phyloP scores from a whole-genome alignment of 306 rosid species.

The Dalbergia oliveri region DNA sequence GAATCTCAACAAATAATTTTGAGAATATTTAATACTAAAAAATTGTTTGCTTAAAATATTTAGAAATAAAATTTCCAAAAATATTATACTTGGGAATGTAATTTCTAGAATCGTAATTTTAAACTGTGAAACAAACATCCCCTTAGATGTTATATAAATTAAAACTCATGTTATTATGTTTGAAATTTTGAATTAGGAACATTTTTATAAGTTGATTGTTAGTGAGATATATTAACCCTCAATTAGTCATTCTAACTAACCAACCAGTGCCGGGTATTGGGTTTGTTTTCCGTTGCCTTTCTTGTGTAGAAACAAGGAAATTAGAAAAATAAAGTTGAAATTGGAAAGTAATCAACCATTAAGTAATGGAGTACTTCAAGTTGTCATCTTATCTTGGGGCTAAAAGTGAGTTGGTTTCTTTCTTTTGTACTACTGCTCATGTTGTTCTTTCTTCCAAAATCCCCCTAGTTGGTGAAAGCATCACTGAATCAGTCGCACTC shows the following conservation, averaged over 20 bases:
- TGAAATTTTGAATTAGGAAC: too few species aligned
- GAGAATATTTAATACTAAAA: too few species aligned
- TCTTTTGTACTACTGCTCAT: conserved; percentile 27
- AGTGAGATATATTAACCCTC: too few species aligned
- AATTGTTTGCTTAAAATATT: too few species aligned
- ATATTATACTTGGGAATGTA: too few species aligned
- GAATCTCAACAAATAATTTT: too few species aligned
- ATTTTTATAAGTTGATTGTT: too few species aligned
- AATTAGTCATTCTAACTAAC: not conserved
- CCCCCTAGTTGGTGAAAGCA: conserved; percentile 39
- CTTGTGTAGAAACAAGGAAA: not conserved
- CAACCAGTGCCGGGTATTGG: not conserved
- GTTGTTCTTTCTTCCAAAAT: not conserved
- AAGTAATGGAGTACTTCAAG: conserved; percentile 36
- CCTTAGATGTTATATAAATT: too few species aligned
- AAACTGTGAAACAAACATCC: too few species aligned
- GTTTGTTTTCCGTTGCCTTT: not conserved
- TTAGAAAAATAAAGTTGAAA: conserved; percentile 22
- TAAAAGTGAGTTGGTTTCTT: conserved; percentile 43
- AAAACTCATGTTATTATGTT: too few species aligned
- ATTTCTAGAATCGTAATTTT: too few species aligned
- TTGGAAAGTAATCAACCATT: conserved; percentile 35
- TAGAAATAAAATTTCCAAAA: too few species aligned
- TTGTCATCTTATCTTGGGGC: conserved; percentile 47
- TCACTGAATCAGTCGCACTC: conserved; percentile 41